Conservation (phyloP, 305 asterid species). For the Nicotiana rustica region DNA sequence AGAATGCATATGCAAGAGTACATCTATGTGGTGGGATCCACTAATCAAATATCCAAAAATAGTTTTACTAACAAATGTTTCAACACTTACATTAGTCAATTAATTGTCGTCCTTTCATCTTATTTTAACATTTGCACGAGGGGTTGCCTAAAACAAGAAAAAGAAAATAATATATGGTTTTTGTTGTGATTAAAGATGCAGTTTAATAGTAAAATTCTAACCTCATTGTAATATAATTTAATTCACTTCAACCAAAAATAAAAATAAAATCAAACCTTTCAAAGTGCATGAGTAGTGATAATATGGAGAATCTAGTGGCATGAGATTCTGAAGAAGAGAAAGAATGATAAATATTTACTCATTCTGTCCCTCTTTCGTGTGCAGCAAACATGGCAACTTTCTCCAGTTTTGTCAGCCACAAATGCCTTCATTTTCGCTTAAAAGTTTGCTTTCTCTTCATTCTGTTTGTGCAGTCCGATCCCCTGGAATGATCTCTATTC, state of each 20-base stretch:
- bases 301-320: background rate
- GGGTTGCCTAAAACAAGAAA: too few species aligned
- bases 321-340: conserved; percentile 8
- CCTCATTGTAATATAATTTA: background rate
- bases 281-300: background rate
- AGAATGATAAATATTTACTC: background rate
- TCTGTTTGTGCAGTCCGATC: background rate
- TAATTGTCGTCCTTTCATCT: too few species aligned
- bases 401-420: conserved; percentile 10
- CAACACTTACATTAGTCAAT: background rate
- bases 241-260: too few species aligned
- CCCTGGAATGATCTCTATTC: background rate
- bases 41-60: background rate
- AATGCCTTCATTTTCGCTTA: conserved; percentile 24
- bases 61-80: background rate
- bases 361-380: conserved; percentile 12
- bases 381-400: conserved; percentile 35
- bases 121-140: background rate
- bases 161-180: background rate
- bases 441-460: conserved; percentile 24
- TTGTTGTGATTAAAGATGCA: background rate
- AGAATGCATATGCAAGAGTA: background rate
- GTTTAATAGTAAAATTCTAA: background rate
- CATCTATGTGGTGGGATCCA: background rate
- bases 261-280: background rate